These are phyloP conservation scores for Monosporozyma siamensis DNA, from an alignment of 805 yeast genomes.

Conservation along the genomic window DNA sequence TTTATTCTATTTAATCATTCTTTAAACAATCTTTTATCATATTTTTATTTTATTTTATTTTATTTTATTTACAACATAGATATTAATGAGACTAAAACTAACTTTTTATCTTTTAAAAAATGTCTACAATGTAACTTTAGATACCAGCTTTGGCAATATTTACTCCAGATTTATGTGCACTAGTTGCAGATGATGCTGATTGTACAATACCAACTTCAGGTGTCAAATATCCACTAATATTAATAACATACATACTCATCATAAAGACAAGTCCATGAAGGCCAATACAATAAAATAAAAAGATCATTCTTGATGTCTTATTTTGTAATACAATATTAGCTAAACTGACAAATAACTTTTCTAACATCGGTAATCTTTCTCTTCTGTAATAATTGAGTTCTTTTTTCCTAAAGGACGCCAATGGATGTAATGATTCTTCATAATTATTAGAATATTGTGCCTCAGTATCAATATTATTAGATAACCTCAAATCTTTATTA, in stretches of 20 bases:
- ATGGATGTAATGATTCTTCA: constrained; percentile 73
- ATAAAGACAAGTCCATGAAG: constrained; percentile 67
- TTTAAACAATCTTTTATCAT: constrained; percentile 1
- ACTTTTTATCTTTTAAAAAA: background rate
- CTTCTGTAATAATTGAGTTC: constrained; percentile 64
- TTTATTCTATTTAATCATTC: constrained; percentile 3
- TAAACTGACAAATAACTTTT: constrained; percentile 62
- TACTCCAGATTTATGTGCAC: constrained; percentile 3
- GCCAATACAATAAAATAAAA: constrained; percentile 63
- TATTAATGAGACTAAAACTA: background rate
- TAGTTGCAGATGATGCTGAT: constrained; percentile 8
- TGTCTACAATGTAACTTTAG: background rate
- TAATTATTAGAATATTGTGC: constrained; percentile 52
- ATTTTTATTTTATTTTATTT: background rate
- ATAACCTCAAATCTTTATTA: constrained; percentile 5
- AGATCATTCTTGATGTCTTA: constrained; percentile 58
- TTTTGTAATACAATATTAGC: constrained; percentile 72
- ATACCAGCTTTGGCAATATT: background rate
- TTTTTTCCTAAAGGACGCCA: constrained; percentile 67
- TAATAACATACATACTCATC: constrained; percentile 47
- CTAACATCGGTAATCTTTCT: constrained; percentile 65
- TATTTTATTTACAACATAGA: background rate
- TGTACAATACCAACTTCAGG: constrained; percentile 34
- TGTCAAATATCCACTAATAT: constrained; percentile 35
- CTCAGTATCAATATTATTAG: constrained; percentile 39